phyloP scores from a whole-genome alignment of 306 rosid genomes.

The Chamaecrista fasciculata region DNA sequence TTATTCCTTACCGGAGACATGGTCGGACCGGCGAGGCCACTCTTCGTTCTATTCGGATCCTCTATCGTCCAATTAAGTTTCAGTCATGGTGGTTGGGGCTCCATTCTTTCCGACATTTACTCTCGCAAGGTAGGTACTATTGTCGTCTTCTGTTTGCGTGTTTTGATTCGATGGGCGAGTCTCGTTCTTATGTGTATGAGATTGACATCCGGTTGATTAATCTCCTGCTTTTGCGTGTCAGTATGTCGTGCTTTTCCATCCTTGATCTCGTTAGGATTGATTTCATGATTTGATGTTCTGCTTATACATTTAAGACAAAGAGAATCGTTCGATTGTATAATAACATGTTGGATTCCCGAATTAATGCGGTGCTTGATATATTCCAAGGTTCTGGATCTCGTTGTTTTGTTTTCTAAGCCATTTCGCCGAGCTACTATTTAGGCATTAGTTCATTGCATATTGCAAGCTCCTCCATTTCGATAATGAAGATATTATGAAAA shows the following conservation, averaged over 20 bases:
- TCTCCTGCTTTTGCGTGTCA: too few relatives aligned
- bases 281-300: not conserved
- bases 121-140: slow-evolving; percentile 56
- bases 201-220: not conserved
- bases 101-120: slow-evolving; percentile 76
- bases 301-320: not conserved
- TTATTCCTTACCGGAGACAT: slow-evolving; percentile 42
- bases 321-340: not conserved
- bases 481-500: not conserved
- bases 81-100: slow-evolving; percentile 86
- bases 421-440: not conserved
- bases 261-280: not conserved
- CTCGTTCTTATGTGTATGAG: not conserved
- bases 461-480: not conserved
- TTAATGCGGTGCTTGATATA: not conserved
- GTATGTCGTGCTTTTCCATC: not conserved
- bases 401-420: not conserved
- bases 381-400: not conserved
- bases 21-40: slow-evolving; percentile 83
- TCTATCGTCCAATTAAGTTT: slow-evolving; percentile 86
- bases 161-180: not conserved
- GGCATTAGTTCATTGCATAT: not conserved
- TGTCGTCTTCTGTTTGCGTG: not conserved
- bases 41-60: slow-evolving; percentile 85
- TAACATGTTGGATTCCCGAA: not conserved